Conservation (phyloP, 129 eudicot species). For the Sambucus nigra region DNA sequence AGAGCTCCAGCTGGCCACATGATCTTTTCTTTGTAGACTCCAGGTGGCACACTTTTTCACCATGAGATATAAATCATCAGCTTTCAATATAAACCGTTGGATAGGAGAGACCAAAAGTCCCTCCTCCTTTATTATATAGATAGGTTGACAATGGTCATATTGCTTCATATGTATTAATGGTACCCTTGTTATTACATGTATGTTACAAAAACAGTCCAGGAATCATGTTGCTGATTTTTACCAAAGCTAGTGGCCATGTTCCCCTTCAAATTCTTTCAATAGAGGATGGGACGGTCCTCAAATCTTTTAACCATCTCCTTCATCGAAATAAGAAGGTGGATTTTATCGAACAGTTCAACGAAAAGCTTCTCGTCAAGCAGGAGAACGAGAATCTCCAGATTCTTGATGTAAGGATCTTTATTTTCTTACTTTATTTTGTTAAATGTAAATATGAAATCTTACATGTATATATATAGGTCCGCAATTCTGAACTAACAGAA, state of each 20-base stretch:
- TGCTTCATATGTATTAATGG: background rate
- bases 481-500: constrained; percentile 11
- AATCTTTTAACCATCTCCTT: constrained; percentile 26
- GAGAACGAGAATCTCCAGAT: constrained; percentile 30
- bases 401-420: constrained; percentile 18
- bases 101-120: too few relatives aligned
- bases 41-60: too few relatives aligned
- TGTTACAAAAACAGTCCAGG: constrained; percentile 18
- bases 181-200: too few relatives aligned
- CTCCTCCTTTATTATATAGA: too few relatives aligned
- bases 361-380: too few relatives aligned
- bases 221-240: constrained; percentile 17
- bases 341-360: constrained; percentile 29
- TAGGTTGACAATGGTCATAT: too few relatives aligned
- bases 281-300: constrained; percentile 21
- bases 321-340: constrained; percentile 34
- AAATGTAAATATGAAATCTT: background rate
- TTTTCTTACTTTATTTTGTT: background rate
- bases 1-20: too few relatives aligned
- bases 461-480: constrained; percentile 1
- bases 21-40: too few relatives aligned
- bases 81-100: too few relatives aligned
- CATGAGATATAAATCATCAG: too few relatives aligned
- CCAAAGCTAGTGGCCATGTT: constrained; percentile 15
- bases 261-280: constrained; percentile 19